Base-by-base conservation (phyloP, 345 rosid genomes). In the Eutrema yunnanense region DNA sequence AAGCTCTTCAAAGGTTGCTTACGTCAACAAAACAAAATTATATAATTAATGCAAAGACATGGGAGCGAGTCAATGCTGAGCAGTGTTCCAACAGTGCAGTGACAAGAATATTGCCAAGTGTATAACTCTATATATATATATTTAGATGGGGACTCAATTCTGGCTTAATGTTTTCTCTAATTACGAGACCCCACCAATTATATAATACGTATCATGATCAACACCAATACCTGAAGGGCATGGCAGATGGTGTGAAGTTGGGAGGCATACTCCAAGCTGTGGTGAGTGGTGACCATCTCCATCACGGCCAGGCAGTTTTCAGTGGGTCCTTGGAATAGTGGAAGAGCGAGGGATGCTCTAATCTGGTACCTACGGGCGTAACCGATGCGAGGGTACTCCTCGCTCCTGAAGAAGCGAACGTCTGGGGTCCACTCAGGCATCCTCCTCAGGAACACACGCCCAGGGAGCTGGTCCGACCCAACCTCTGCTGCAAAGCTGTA, bases 371-470 rank as follows among this genome's bases (percentile, higher is more conserved):
- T 79, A 13, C 74, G 84, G n/a, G 98, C 98, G 81, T 77, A 62
- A 50, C 7, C 48, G 54, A 84, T 80, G 8, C 96, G 95, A 5
- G 83, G 92, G 73, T 90, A 92, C 80, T 90, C 96, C 52, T 83
- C 87, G 8, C 73, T 76, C 52, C 72, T 72, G 69, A 92, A 90
- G 73, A 79, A 86, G 9, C 92, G 87, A 78, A 90, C 98, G 82
- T 92, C 98, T 12, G 95, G 96, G 27, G 98, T 92, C 87, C 91
- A 92, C 79, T 92, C 98, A 6, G 96, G 87, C 81, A 84, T 73
- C 81, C 80, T 84, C 66, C 79, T 83, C 80, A 87, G 68, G 82
- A 73, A 92, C 37, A 90, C 96, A n/a, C 95, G 88, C 71, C 92
- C 92, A 5, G 92, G 98, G 70, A 92, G 80, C 54, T 84, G 88